Evolutionary conservation across 2,329 filamentous ascomycete genomes (phyloP).

Genomic region (Helicocarpus griseus): DNA sequence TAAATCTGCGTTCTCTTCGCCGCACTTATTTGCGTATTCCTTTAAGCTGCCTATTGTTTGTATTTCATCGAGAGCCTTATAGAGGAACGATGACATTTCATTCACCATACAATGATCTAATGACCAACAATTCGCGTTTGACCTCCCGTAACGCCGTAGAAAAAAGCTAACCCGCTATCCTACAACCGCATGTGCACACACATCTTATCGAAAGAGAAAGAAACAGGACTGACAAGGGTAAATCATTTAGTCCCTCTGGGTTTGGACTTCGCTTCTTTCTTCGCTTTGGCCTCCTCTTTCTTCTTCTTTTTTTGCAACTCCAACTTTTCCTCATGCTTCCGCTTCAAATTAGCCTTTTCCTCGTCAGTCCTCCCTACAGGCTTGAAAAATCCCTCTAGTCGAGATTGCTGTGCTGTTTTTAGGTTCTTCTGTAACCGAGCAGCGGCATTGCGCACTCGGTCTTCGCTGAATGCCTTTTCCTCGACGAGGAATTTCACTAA

Average conservation of each 20-base stretch:
- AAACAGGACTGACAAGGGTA: neutral
- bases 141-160: neutral
- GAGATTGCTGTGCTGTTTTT: constrained; percentile 81
- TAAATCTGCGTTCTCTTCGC: no score
- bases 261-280: constrained; percentile 82
- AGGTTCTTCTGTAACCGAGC: constrained; percentile 77
- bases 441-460: constrained; percentile 73
- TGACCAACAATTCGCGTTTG: neutral
- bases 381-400: constrained; percentile 96
- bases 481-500: constrained; percentile 81
- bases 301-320: constrained; percentile 91
- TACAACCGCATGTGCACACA: neutral
- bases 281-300: constrained; percentile 91
- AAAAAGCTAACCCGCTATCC: neutral
- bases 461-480: constrained; percentile 96
- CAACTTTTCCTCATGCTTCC: constrained; percentile 86
- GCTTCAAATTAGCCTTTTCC: constrained; percentile 75
- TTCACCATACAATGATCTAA: neutral
- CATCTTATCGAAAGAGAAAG: neutral
- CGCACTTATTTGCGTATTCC: no score
- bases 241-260: constrained; percentile 54
- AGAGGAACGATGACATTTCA: neutral
- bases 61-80: neutral
- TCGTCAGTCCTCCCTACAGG: constrained; percentile 77
- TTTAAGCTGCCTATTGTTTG: neutral